Evolutionary conservation across 2,329 filamentous ascomycete genomes (phyloP).

Genomic region (Fusarium papillatum): DNA sequence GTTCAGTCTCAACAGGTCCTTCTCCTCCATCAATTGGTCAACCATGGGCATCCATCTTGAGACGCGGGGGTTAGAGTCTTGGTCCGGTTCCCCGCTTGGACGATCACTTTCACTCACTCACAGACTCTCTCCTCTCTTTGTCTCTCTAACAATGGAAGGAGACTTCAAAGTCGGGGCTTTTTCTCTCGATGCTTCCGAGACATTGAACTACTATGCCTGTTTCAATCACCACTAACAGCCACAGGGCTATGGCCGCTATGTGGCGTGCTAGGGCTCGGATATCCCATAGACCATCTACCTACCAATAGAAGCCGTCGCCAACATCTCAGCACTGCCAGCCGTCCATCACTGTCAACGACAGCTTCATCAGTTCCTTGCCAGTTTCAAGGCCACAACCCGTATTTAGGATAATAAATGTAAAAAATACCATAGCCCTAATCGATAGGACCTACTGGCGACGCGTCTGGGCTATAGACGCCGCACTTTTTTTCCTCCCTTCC

Average conservation of each 20-base stretch:
- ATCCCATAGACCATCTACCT: background rate
- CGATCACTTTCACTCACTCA: background rate
- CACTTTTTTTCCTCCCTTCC: background rate
- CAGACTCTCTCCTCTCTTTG: background rate
- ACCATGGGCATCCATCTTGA: background rate
- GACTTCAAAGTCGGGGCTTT: background rate
- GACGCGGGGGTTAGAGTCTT: background rate
- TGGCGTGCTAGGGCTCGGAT: background rate
- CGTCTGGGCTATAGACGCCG: background rate
- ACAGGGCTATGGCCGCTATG: background rate
- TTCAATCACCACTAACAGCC: background rate
- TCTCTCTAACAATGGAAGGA: background rate
- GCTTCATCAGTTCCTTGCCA: conserved; percentile 3
- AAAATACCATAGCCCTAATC: background rate
- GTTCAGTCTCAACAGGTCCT: background rate
- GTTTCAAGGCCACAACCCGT: conserved; percentile 11
- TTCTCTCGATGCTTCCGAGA: conserved; percentile 1
- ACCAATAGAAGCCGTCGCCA: background rate
- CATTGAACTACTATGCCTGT: background rate
- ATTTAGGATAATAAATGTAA: background rate
- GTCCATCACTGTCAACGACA: conserved; percentile 21
- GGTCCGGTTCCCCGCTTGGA: background rate
- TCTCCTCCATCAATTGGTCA: background rate
- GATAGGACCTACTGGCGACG: background rate
- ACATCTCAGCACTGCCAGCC: background rate